Evolutionary conservation across 129 eudicot genomes (phyloP).

Genomic region (Scalesia atractyloides): DNA sequence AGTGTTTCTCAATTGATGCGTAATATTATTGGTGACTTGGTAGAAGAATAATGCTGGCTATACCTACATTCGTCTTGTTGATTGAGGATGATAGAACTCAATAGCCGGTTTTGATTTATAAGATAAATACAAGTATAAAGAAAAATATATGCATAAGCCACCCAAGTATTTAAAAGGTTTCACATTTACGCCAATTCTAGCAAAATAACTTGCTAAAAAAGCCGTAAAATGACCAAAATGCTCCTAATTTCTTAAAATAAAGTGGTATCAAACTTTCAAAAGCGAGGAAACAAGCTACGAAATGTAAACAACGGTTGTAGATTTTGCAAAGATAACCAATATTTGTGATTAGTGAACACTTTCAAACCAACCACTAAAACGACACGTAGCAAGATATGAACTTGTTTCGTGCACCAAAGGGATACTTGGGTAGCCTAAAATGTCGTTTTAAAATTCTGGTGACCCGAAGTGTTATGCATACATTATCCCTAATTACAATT

Average conservation of each 20-base stretch:
- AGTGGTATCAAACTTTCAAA: neutral
- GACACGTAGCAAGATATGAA: neutral
- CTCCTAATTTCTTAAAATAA: neutral
- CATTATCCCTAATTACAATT: neutral
- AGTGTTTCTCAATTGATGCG: neutral
- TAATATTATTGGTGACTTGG: neutral
- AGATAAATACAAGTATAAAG: neutral
- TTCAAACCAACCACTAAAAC: neutral
- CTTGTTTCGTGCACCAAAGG: neutral
- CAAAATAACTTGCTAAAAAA: neutral
- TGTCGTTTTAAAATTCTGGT: no score
- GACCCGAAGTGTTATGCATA: neutral
- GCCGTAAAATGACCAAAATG: neutral
- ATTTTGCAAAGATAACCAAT: no score
- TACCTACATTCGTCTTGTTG: neutral
- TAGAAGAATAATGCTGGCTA: neutral
- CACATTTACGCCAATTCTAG: neutral
- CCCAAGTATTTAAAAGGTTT: neutral
- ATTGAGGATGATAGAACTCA: neutral
- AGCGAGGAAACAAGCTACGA: no score
- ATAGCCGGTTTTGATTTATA: neutral
- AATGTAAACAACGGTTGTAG: no score
- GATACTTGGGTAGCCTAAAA: neutral
- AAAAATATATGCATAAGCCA: neutral
- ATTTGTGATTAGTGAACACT: no score